These are phyloP conservation scores for Ceratocystis harringtonii DNA, from an alignment of 2,329 filamentous ascomycete species.

Conservation along the genomic window DNA sequence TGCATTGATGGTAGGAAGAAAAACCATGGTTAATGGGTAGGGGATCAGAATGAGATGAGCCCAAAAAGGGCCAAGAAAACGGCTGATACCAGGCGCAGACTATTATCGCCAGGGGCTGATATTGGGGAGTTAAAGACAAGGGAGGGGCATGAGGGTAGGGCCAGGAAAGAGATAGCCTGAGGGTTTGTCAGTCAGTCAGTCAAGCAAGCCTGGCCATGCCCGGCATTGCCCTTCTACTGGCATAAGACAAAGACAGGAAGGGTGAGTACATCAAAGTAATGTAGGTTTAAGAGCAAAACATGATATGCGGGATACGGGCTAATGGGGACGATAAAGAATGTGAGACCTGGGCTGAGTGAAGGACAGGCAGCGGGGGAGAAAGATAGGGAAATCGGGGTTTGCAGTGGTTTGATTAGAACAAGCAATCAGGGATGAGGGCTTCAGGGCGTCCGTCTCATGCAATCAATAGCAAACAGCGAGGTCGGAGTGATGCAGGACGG, in stretches of 20 bases:
- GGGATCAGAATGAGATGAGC: not conserved
- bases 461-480: not conserved
- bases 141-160: not conserved
- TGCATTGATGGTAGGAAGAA: not conserved
- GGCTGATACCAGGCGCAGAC: not conserved
- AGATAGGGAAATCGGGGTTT: not conserved
- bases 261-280: not conserved
- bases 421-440: not conserved
- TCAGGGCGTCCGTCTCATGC: not conserved
- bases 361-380: too few species aligned
- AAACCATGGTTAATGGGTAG: not conserved
- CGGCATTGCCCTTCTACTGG: not conserved
- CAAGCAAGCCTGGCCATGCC: not conserved
- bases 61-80: not conserved
- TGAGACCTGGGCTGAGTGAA: not conserved
- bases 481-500: not conserved
- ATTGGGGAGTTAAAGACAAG: not conserved
- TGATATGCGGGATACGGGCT: not conserved
- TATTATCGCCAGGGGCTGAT: conserved; percentile 4
- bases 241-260: not conserved
- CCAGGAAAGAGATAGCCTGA: not conserved
- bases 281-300: not conserved
- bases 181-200: not conserved
- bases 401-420: not conserved
- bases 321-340: not conserved